Evolutionary conservation across 305 asterid genomes (phyloP), one percentile per base, ranked within the genome.

Genomic region (Stenogyne calaminthoides): DNA sequence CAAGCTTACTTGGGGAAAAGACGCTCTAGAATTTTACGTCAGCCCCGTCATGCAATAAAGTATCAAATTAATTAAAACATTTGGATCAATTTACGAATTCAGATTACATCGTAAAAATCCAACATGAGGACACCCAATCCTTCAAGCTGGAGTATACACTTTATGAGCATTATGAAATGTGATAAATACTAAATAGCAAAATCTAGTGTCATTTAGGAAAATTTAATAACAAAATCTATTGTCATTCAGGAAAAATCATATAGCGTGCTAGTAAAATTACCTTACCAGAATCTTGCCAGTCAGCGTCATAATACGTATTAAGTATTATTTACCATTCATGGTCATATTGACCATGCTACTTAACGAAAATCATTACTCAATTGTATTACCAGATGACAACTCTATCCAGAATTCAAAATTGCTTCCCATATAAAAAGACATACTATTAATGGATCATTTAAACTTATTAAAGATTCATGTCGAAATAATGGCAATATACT

Each of bases 331-430:
- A 46, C 71, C 67, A 71, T 59, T 71, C 47, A 16, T 42, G 75
- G 14, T 49, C 55, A 5, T 66, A 67, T 55, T 64, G 51, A 71
- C 61, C 36, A 58, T 54, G 27, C 11, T 20, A 15, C 51, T 11
- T 47, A n/a, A 19, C 44, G 65, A 18, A 34, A 49, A 67, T 37
- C 15, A 74, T 10, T 32, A 44, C 64, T 16, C 34, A 46, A 34
- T 29, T 32, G 44, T 67, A 36, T 71, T 68, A 67, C 63, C 73
- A 65, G 36, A 65, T 40, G 14, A 2, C 4, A 63, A 37, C 51
- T 44, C 32, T 36, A 36, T 67, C 37, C 67, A 63, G 40, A 16
- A 57, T 60, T 79, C 73, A 71, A 77, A 74, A 68, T 73, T 57
- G 16, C 73, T 65, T 64, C 52, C 46, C 32, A 40, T 15, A 58